Percentiles rank a stretch among this genome's conserved stretches.
Evolutionary conservation across 148 eudicot species (phyloP).

Genomic region (Camellia sinensis): DNA sequence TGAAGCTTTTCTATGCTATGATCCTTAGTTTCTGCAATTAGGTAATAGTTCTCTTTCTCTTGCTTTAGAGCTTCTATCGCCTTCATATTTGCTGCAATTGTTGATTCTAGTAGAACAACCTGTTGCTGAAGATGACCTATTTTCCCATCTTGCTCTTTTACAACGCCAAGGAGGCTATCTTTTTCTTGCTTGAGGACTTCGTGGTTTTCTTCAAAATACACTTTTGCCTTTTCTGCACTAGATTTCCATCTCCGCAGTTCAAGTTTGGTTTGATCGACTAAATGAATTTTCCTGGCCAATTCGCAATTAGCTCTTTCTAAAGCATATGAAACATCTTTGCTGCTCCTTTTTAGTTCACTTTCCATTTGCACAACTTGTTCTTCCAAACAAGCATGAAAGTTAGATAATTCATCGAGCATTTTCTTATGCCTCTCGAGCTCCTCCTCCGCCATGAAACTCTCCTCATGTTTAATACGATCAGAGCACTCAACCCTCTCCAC

Average conservation of each 20-base stretch:
- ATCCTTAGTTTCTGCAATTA: slow-evolving; percentile 35
- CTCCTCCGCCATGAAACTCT: slow-evolving; percentile 27
- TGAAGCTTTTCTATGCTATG: slow-evolving; percentile 32
- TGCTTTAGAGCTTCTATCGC: slow-evolving; percentile 32
- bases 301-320: slow-evolving; percentile 40
- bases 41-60: slow-evolving; percentile 34
- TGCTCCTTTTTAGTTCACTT: slow-evolving; percentile 25
- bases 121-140: slow-evolving; percentile 35
- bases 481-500: slow-evolving; percentile 36
- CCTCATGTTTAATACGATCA: slow-evolving; percentile 33
- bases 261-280: slow-evolving; percentile 30
- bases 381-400: slow-evolving; percentile 37
- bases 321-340: slow-evolving; percentile 22
- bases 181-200: slow-evolving; percentile 39
- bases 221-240: slow-evolving; percentile 38
- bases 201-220: slow-evolving; percentile 40
- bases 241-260: slow-evolving; percentile 49
- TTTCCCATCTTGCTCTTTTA: slow-evolving; percentile 40
- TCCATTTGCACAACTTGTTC: slow-evolving; percentile 54
- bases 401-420: slow-evolving; percentile 46
- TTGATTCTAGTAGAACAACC: slow-evolving; percentile 26
- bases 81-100: slow-evolving; percentile 27
- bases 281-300: slow-evolving; percentile 36
- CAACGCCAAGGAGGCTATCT: slow-evolving; percentile 26
- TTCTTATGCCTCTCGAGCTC: slow-evolving; percentile 34